phyloP scores from a whole-genome alignment of 2,329 filamentous ascomycete species.

The Rasamsonia emersonii region DNA sequence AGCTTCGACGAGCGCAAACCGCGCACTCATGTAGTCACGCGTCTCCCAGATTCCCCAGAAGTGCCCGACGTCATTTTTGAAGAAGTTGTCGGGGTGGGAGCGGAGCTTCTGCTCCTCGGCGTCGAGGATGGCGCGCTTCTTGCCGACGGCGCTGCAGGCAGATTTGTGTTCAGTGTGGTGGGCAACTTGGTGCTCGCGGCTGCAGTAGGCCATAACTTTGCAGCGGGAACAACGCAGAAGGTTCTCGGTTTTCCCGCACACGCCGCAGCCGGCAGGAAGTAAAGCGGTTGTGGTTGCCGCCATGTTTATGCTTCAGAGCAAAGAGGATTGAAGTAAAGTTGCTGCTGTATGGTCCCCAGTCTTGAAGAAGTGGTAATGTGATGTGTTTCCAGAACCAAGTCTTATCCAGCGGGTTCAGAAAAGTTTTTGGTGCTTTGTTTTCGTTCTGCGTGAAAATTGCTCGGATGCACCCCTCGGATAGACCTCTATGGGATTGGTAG shows the following conservation, averaged over 20 bases:
- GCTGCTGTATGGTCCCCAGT: too few relatives aligned
- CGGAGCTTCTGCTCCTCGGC: conserved; percentile 33
- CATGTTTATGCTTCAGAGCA: too few relatives aligned
- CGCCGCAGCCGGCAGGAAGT: conserved; percentile 13
- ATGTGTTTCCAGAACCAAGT: too few relatives aligned
- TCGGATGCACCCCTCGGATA: too few relatives aligned
- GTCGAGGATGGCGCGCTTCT: conserved; percentile 18
- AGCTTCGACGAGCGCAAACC: conserved; percentile 22
- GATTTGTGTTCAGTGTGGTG: conserved; percentile 33
- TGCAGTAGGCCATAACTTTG: conserved; percentile 39
- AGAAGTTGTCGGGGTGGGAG: conserved; percentile 23
- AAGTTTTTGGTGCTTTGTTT: too few relatives aligned
- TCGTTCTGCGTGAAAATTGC: too few relatives aligned
- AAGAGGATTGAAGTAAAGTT: too few relatives aligned
- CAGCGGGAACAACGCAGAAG: conserved; percentile 37
- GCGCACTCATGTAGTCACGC: conserved; percentile 38
- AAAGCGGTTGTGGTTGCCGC: too few relatives aligned
- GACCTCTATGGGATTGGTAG: too few relatives aligned
- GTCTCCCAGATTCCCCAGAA: conserved; percentile 39
- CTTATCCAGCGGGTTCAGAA: too few relatives aligned
- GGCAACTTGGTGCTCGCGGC: conserved; percentile 33
- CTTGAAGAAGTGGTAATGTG: too few relatives aligned
- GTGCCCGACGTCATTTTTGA: conserved; percentile 30
- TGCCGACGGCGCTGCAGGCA: conserved; percentile 32
- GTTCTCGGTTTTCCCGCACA: conserved; percentile 17